Base-by-base conservation (phyloP, 305 asterid genomes). In the Rubia peregrina region DNA sequence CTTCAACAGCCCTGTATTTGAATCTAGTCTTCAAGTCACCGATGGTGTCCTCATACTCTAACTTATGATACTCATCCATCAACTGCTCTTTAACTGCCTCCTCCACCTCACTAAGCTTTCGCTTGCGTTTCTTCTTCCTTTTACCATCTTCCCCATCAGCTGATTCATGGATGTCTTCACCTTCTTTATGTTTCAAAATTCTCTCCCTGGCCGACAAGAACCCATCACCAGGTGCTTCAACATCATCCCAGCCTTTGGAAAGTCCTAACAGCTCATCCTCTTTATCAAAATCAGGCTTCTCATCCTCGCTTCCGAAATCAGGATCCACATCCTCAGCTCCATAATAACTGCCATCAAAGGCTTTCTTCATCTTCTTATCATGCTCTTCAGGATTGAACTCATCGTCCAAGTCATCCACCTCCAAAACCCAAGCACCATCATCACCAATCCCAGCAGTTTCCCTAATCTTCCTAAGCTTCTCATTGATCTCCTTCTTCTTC, bases 231-330 rank as follows among this genome's bases (percentile, higher is more conserved):
- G 84, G 59, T 63, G 76, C 72, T 61, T 82, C 67, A 68, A 71
- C 74, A 53, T 82, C 84, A 61, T 81, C 96, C 97, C 95, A 90
- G 24, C 86, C 94, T 77, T 85, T 77, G 12, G 82, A 73, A 74
- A 93, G 90, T 68, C 96, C 97, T 68, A 90, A 94, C 82, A 90
- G 71, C 76, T 89, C 95, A 81, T 92, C 95, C 72, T 93, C 98
- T 78, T 84, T 78, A 44, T 85, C 95, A 76, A 89, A 90, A 82
- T 90, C 85, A 0, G 97, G 98, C 69, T 89, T 93, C 62, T 81
- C 90, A n/a, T 75, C 5, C 22, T 67, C 87, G 59, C 87, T 90
- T 62, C 88, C 96, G 70, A 88, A 90, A 65, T 74, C 80, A 0
- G 93, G 88, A 76, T 90, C 83, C 48, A 73, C 75, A 76, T 90